Evolutionary conservation across 208 protist species (phyloP), one percentile per base, ranked within the genome.

Genomic region (Wallacemonas rigidus): DNA sequence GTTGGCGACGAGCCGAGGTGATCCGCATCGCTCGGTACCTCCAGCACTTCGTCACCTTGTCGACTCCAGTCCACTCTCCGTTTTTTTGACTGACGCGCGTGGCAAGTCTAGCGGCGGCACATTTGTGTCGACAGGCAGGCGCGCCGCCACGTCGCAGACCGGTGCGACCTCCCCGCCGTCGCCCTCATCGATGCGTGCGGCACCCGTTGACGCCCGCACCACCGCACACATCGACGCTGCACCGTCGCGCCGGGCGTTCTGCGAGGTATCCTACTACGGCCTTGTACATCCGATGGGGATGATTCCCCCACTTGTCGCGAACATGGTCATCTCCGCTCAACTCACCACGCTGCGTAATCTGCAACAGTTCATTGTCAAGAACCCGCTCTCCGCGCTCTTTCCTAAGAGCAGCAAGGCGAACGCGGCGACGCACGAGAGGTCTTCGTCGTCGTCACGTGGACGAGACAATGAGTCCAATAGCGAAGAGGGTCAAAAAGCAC

Each of bases 241-340:
- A 26, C 26, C 26, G 26, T 26, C 26, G 26, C 26, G 26, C 26
- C 26, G 26, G 26, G 26, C 26, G 61, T 86, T 79, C 63, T 95
- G 86, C 69, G 65, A 71, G 14, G 41, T 95, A 51, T 84, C 83
- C 72, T 95, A 90, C 77, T 71, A 91, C 43, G 87, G 82, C 1
- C 81, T 93, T 48, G 80, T 93, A 38, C 83, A 95, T 65, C 90
- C 90, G 11, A 91, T 95, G 85, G 90, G 90, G 1, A 39, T 89
- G 69, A 68, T 93, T 41, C 86, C 87, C 8, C 75, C 86, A 1
- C 67, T 87, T n/a, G 14, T 93, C 44, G 84, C 83, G 36, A 91
- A 92, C 72, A 70, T 93, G 54, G 83, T 90, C 71, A 84, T 93
- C 67, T 76, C 71, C 4, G 82, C 82, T 7, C 87, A 93, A 61